Evolutionary conservation across 345 rosid genomes (phyloP).

Genomic region (Geranium rotundifolium): DNA sequence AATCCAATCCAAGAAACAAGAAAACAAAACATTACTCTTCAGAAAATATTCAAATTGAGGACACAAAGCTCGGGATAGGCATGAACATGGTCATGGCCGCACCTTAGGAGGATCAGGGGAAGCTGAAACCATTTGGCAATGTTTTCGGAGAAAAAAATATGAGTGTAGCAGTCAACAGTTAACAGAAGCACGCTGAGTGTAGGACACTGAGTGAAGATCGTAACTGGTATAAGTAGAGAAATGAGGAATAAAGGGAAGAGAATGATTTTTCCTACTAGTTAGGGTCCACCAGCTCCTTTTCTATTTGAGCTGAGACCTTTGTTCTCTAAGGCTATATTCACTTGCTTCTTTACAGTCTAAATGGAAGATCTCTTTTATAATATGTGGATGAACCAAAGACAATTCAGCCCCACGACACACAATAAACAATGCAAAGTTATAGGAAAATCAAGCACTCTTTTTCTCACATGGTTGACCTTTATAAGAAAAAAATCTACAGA

Average conservation of each 20-base stretch:
- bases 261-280: background rate
- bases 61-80: background rate
- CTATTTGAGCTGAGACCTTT: background rate
- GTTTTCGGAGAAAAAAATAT: background rate
- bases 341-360: background rate
- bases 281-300: background rate
- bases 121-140: slow-evolving; percentile 1
- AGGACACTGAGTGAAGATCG: slow-evolving; percentile 2
- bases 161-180: background rate
- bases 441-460: background rate
- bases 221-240: background rate
- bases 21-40: background rate
- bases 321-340: background rate
- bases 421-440: background rate
- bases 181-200: slow-evolving; percentile 3
- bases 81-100: background rate
- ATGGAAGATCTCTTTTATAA: background rate
- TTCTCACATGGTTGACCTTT: background rate
- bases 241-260: background rate
- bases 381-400: background rate
- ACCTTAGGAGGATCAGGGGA: slow-evolving; percentile 1
- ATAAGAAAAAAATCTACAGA: too few relatives aligned
- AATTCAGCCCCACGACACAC: background rate
- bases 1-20: slow-evolving; percentile 1
- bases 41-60: background rate